Evolutionary conservation across 179 eudicot species (phyloP), one percentile per base, ranked within the genome.

Genomic region (Beta lomatogona): DNA sequence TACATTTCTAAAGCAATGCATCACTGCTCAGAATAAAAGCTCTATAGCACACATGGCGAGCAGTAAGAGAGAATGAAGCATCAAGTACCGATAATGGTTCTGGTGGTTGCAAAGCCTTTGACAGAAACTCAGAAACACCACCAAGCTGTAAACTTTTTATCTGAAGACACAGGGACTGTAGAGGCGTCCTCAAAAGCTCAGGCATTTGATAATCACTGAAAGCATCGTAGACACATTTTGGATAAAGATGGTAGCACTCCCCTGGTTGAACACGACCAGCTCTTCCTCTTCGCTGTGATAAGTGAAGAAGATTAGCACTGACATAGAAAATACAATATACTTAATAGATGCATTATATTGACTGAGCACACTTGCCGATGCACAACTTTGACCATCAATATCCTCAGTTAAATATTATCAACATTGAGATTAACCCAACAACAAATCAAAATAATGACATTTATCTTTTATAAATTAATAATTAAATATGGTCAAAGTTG

Each of bases 251-350:
- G 80, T 86, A 93, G 83, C 97, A 93, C 81, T 92, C 94, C 82
- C 97, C 97, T 53, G 97, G 87, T 81, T 89, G 97, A 84, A 93
- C 95, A 86, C 97, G 97, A 25, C 97, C 97, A 81, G 95, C 97
- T 84, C 97, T 88, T 83, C 97, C 97, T 89, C 94, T 87, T 87
- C 97, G 88, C 97, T 93, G 36, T 79, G 25, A 61, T 25, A 36
- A 18, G 58, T 19, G 66, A 31, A 67, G n/a, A 64, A 19, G 25
- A n/a, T 80, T 22, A 48, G 72, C 70, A 54, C 36, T 36, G 16
- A 53, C 36, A 53, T 18, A 8, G 19, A 25, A 15, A 55, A 18
- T 3, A 36, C 18, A 68, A 46, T 1, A 65, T 7, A 18, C 60
- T 36, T 36, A 36, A 36, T 36, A 36, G 41, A 3, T 36, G 41